These are phyloP conservation scores for Cyclostephanos tholiformis DNA, from an alignment of 108 stramenopile species.

Conservation along the genomic window DNA sequence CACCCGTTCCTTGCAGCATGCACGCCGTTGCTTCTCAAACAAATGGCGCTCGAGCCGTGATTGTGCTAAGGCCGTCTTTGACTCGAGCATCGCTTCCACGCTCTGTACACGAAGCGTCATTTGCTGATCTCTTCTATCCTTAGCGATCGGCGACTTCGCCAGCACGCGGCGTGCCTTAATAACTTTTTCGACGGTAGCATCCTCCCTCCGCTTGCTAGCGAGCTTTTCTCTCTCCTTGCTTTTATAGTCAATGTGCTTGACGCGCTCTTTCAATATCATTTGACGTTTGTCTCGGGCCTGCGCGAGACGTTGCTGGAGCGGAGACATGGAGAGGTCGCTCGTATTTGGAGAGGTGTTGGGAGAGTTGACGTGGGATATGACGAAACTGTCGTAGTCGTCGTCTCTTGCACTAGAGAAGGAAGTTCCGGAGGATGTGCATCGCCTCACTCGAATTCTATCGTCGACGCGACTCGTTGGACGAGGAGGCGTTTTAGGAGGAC, in stretches of 20 bases:
- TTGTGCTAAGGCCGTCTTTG: constrained; percentile 8
- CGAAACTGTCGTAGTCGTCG: neutral
- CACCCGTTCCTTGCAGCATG: constrained; percentile 31
- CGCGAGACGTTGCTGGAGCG: constrained; percentile 28
- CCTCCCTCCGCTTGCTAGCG: constrained; percentile 29
- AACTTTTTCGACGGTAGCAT: constrained; percentile 11
- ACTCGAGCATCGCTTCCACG: constrained; percentile 13
- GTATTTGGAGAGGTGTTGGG: constrained; percentile 1
- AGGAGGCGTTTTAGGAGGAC: constrained; percentile 25
- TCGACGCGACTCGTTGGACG: constrained; percentile 16
- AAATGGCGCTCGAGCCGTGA: constrained; percentile 10
- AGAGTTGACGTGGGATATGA: neutral
- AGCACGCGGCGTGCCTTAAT: constrained; percentile 23
- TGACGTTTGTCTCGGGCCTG: constrained; percentile 25
- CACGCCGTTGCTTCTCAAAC: constrained; percentile 31
- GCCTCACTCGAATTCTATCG: constrained; percentile 13
- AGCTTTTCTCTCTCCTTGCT: constrained; percentile 16
- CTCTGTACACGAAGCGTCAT: constrained; percentile 7
- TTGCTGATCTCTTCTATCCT: constrained; percentile 23
- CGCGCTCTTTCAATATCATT: constrained; percentile 12
- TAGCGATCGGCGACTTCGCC: constrained; percentile 19
- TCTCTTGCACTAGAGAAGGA: constrained; percentile 12
- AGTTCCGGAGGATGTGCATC: constrained; percentile 5
- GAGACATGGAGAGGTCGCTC: constrained; percentile 5
- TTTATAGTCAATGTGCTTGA: constrained; percentile 1